Evolutionary conservation across 768 basidiomycete species (phyloP).

Genomic region (Strobilomyces confusus): DNA sequence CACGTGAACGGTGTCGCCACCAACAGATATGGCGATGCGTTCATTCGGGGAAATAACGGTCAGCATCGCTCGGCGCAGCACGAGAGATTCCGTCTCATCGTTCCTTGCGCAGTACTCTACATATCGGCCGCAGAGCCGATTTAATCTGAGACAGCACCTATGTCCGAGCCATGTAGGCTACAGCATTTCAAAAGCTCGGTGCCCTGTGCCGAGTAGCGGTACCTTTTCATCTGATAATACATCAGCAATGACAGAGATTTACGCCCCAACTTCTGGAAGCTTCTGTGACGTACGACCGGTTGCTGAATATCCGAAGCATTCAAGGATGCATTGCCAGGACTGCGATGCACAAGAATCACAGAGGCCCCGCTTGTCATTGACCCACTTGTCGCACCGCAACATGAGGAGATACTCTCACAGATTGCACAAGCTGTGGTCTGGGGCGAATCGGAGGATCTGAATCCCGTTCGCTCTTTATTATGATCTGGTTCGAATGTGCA

Average conservation of each 20-base stretch:
- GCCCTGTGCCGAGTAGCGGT: background rate
- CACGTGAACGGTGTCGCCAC: slow-evolving; percentile 84
- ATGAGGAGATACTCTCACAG: no score
- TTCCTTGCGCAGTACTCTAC: slow-evolving; percentile 55
- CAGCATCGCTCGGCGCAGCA: slow-evolving; percentile 8
- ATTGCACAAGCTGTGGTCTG: no score
- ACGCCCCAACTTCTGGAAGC: background rate
- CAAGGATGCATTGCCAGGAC: no score
- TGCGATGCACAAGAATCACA: no score
- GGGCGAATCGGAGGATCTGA: background rate
- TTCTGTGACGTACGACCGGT: background rate
- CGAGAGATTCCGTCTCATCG: background rate
- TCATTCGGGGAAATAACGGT: slow-evolving; percentile 95
- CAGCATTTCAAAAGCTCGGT: background rate
- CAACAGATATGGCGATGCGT: slow-evolving; percentile 92
- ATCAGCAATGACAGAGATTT: background rate
- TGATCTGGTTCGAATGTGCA: background rate
- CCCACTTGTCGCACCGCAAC: no score
- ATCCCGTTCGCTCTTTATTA: background rate
- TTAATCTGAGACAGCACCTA: slow-evolving; percentile 31
- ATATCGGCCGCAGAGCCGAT: slow-evolving; percentile 69
- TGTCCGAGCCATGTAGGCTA: background rate
- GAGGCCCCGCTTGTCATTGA: no score
- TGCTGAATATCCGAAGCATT: no score
- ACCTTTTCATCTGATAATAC: background rate